Conservation (phyloP, 2,329 filamentous ascomycete species). For the Sphaerostilbella broomeana region DNA sequence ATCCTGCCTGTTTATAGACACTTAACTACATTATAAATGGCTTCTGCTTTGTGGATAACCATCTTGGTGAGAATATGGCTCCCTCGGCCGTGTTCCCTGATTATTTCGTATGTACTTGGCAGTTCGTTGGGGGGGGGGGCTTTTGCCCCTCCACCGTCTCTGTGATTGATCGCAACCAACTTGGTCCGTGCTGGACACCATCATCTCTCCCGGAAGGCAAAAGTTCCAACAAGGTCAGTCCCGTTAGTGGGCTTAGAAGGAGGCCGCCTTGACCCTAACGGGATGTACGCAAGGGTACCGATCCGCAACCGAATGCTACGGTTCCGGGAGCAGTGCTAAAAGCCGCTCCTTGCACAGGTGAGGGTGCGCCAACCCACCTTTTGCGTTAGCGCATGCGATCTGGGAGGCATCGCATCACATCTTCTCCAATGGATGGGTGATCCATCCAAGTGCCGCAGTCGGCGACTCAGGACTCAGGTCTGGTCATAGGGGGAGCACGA, state of each 20-base stretch:
- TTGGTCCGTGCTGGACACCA: no score
- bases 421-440: constrained; percentile 2
- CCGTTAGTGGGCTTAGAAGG: not conserved
- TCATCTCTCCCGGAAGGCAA: not conserved
- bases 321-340: not conserved
- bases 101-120: no score
- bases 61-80: no score
- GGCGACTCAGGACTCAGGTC: not conserved
- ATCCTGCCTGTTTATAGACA: no score
- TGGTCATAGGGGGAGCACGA: not conserved
- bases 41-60: no score
- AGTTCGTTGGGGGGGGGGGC: no score
- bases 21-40: no score
- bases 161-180: no score
- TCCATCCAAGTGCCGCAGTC: constrained; percentile 1
- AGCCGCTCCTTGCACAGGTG: not conserved
- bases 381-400: constrained; percentile 11
- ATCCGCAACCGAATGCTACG: not conserved
- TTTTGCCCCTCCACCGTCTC: no score
- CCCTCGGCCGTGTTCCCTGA: no score
- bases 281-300: constrained; percentile 1
- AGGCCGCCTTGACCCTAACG: not conserved
- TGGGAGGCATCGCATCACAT: constrained; percentile 5
- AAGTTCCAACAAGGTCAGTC: constrained; percentile 4
- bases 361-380: constrained; percentile 7